These are phyloP conservation scores for Cyberlindnera mycetangii DNA, from an alignment of 805 yeast species.

Conservation along the genomic window DNA sequence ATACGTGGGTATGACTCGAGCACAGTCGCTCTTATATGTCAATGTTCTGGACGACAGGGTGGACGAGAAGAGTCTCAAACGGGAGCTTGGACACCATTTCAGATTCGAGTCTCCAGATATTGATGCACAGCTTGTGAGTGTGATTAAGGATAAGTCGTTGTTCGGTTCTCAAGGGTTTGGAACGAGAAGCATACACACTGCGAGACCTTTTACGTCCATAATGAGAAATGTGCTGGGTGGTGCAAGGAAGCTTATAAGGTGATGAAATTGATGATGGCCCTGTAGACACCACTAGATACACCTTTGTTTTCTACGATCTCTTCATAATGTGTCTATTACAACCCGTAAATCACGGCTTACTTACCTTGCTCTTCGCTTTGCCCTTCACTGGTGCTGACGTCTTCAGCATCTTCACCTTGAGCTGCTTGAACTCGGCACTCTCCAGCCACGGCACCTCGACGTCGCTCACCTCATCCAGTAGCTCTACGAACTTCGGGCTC, in stretches of 20 bases:
- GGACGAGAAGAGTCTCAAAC: background rate
- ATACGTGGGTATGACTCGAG: constrained; percentile 69
- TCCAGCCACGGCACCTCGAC: constrained; percentile 47
- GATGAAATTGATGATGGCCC: background rate
- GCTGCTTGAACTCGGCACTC: constrained; percentile 32
- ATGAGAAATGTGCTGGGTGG: background rate
- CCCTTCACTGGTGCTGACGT: constrained; percentile 44
- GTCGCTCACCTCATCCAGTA: constrained; percentile 30
- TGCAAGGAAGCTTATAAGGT: background rate
- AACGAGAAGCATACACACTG: background rate
- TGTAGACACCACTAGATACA: too few relatives aligned
- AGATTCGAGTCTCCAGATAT: constrained; percentile 7
- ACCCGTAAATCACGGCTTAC: constrained; percentile 12
- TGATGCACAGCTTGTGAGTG: background rate
- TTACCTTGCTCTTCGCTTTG: constrained; percentile 26
- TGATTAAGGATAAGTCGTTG: background rate
- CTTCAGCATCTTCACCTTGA: constrained; percentile 41
- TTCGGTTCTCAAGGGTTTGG: background rate
- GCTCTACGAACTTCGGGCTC: constrained; percentile 26
- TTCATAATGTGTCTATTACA: constrained; percentile 10
- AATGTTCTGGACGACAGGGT: constrained; percentile 9
- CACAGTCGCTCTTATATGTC: constrained; percentile 38
- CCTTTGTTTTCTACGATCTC: background rate
- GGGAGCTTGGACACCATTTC: constrained; percentile 2
- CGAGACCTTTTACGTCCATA: background rate